These are phyloP conservation scores for Saccharomyces hybrid DNA, from an alignment of 1,139 yeast genomes.

Conservation along the genomic window DNA sequence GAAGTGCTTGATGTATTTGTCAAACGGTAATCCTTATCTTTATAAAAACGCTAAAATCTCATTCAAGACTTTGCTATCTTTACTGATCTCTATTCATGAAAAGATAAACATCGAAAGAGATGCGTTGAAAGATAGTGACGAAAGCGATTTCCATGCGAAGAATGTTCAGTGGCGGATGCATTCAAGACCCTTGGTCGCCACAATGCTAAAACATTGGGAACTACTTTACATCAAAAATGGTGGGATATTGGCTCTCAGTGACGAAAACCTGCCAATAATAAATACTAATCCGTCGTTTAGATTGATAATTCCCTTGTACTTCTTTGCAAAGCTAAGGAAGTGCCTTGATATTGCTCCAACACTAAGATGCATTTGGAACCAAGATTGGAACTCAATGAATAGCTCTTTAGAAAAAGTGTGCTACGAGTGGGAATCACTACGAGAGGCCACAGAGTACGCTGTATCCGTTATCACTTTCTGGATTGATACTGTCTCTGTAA, in stretches of 20 bases:
- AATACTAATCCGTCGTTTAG: slow-evolving; percentile 49
- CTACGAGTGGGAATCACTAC: slow-evolving; percentile 41
- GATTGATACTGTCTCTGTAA: slow-evolving; percentile 59
- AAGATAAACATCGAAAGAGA: slow-evolving; percentile 49
- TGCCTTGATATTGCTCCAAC: slow-evolving; percentile 53
- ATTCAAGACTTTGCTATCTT: slow-evolving; percentile 51
- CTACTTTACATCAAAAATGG: slow-evolving; percentile 50
- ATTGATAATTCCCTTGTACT: slow-evolving; percentile 54
- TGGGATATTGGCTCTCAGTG: slow-evolving; percentile 49
- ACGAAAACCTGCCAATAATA: slow-evolving; percentile 38
- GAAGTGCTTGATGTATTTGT: slow-evolving; percentile 43
- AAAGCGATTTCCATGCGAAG: slow-evolving; percentile 33
- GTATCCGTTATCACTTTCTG: slow-evolving; percentile 57
- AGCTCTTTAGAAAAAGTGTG: slow-evolving; percentile 35
- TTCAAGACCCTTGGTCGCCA: slow-evolving; percentile 48
- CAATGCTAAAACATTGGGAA: slow-evolving; percentile 59
- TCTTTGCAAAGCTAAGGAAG: slow-evolving; percentile 56
- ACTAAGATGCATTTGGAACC: slow-evolving; percentile 48
- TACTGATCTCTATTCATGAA: slow-evolving; percentile 68
- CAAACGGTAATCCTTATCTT: slow-evolving; percentile 37
- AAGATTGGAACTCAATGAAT: slow-evolving; percentile 63
- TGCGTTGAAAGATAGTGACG: slow-evolving; percentile 20
- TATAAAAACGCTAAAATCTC: slow-evolving; percentile 39
- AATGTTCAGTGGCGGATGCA: slow-evolving; percentile 56
- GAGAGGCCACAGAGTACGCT: slow-evolving; percentile 51